Evolutionary conservation across 352 stramenopile species (phyloP).

Genomic region (Nothophytophthora sp.): DNA sequence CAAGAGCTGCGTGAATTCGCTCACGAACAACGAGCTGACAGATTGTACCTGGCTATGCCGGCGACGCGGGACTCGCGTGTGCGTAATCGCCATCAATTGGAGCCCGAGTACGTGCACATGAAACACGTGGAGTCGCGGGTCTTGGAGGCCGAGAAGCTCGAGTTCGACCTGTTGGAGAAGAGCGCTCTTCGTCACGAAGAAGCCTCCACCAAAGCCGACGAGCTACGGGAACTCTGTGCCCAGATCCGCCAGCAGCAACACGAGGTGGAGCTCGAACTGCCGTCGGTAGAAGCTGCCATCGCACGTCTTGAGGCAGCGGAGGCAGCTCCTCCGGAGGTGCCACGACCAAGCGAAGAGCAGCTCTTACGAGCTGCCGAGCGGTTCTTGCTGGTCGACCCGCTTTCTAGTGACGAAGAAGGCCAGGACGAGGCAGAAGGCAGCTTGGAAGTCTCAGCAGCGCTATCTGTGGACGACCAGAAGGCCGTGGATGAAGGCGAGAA

Average conservation of each 20-base stretch:
- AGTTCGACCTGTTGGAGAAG: constrained; percentile 76
- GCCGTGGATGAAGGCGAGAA: no score
- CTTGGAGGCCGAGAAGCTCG: constrained; percentile 51
- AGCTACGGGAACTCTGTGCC: constrained; percentile 33
- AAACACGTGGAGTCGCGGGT: constrained; percentile 53
- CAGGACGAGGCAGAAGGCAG: constrained; percentile 11
- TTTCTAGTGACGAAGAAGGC: constrained; percentile 16
- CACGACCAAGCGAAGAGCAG: constrained; percentile 38
- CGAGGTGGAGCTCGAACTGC: constrained; percentile 32
- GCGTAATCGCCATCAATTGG: constrained; percentile 33
- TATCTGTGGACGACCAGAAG: no score
- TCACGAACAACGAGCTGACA: constrained; percentile 39
- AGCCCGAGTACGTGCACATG: constrained; percentile 67
- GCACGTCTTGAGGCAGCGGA: constrained; percentile 25
- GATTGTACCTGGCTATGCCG: constrained; percentile 46
- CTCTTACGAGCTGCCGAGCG: constrained; percentile 35
- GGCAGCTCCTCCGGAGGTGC: constrained; percentile 18
- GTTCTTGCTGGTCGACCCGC: constrained; percentile 29
- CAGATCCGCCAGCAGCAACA: constrained; percentile 34
- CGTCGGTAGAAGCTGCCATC: constrained; percentile 26
- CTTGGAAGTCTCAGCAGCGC: constrained; percentile 1
- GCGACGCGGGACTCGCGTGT: constrained; percentile 43
- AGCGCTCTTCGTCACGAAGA: constrained; percentile 56
- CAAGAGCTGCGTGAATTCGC: constrained; percentile 57
- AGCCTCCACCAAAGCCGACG: constrained; percentile 31